Evolutionary conservation across 148 eudicot genomes (phyloP).

Genomic region (Cornus kousa): DNA sequence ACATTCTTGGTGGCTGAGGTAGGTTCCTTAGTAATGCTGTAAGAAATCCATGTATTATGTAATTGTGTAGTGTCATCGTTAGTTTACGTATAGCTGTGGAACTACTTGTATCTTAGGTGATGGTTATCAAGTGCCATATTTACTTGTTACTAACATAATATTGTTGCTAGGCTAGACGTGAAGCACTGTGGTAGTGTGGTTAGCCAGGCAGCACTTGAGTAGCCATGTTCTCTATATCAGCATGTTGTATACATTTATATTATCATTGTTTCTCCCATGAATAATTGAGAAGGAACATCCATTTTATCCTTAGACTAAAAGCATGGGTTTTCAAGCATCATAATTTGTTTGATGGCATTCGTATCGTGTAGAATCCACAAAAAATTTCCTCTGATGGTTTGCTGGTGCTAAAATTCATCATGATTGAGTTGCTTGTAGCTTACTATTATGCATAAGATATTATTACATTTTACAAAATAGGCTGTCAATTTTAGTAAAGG

Average conservation of each 20-base stretch:
- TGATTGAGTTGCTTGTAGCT: background rate
- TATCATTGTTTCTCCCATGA: background rate
- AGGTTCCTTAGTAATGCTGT: conserved; percentile 10
- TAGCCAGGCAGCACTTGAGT: conserved; percentile 5
- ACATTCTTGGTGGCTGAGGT: conserved; percentile 79
- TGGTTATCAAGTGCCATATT: background rate
- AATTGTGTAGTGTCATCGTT: background rate
- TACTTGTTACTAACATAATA: background rate
- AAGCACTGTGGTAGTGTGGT: background rate
- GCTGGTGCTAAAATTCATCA: background rate
- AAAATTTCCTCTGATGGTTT: background rate
- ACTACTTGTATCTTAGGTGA: background rate
- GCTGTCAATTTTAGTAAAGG: background rate
- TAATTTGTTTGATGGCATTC: background rate
- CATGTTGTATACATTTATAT: background rate
- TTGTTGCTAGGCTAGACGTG: background rate
- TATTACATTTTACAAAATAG: background rate
- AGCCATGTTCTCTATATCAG: background rate
- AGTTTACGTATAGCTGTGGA: background rate
- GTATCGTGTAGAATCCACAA: background rate
- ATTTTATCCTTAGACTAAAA: background rate
- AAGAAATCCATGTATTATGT: background rate
- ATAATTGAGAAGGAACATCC: conserved; percentile 1
- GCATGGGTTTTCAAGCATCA: background rate
- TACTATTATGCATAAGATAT: background rate